Base-by-base conservation (phyloP, 1,284 basidiomycete genomes). In the Trichosporon inkin region DNA sequence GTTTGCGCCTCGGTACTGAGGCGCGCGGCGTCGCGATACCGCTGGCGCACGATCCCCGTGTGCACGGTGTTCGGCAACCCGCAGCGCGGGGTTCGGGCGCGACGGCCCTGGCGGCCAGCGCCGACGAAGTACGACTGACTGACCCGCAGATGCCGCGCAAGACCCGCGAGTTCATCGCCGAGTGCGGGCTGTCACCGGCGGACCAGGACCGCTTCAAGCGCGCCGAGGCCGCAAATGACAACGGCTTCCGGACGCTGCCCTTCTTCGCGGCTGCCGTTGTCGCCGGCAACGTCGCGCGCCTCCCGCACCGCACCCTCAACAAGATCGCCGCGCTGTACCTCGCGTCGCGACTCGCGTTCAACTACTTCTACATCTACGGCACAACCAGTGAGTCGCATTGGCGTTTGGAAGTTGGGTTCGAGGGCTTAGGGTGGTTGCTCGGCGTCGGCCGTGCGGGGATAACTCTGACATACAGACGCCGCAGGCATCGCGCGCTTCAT, bases 151-250 rank as follows among this genome's bases (percentile, higher is more conserved):
- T 56, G 54, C 64, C 78, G 51, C 89, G 85, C 75, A 89, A 94
- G 72, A 89, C 95, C 69, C 96, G 96, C 75, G 89, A 56, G 35
- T 10, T 90, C 59, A 93, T 91, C 11, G 88, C 90, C 71, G 89
- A 88, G n/a, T 88, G 94, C 64, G 84, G 88, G 71, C 82, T 96
- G 64, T 89, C 88, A 70, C 87, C 90, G 61, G 80, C 86, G 60
- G 94, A 95, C 41, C 83, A 85, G 73, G 86, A 62, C 39, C 57
- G 54, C 52, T 71, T 57, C 59, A 17, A 64, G 17, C 62, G 68
- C 24, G 70, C 68, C 35, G 70, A 71, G 59, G 64, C 65, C 11
- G 70, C 70, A 24, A 66, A 70, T 56, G 60, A 66, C 53, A 71
- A 71, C 60, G 61, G 61, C 17, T 70, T 71, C 56, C 44, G 60